These are phyloP conservation scores for Cryphonectria naterciae DNA, from an alignment of 2,329 filamentous ascomycete species.

Conservation along the genomic window DNA sequence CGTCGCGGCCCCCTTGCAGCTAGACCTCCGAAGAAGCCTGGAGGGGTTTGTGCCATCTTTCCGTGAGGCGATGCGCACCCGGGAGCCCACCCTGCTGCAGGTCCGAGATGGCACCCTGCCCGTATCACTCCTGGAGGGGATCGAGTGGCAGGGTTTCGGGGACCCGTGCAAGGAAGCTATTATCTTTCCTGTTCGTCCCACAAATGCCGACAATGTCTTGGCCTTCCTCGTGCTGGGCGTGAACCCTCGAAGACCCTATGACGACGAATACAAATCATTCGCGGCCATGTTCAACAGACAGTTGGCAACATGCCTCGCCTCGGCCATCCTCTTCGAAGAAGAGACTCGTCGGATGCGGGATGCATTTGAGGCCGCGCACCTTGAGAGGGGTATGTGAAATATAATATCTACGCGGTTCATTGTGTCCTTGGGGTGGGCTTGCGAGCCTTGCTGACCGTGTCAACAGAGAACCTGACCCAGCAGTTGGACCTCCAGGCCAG, in stretches of 20 bases:
- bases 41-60: conserved; percentile 43
- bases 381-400: conserved; percentile 34
- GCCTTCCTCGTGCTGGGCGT: conserved; percentile 66
- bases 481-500: conserved; percentile 42
- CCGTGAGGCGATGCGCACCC: conserved; percentile 43
- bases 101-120: conserved; percentile 53
- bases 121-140: conserved; percentile 54
- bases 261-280: conserved; percentile 66
- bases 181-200: conserved; percentile 63
- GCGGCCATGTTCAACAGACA: conserved; percentile 50
- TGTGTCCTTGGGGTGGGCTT: not conserved
- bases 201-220: conserved; percentile 60
- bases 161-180: conserved; percentile 60
- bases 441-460: not conserved
- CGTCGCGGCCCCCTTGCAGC: conserved; percentile 37
- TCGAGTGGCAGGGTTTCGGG: conserved; percentile 58
- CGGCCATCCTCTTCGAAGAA: conserved; percentile 67
- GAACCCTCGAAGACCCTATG: conserved; percentile 65
- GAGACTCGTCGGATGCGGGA: conserved; percentile 58
- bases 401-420: no score
- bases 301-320: conserved; percentile 65
- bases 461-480: conserved; percentile 38
- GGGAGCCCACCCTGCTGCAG: conserved; percentile 40
- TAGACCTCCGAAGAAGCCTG: conserved; percentile 41
- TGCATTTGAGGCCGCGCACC: conserved; percentile 40